These are phyloP conservation scores for Lagenidium giganteum DNA, from an alignment of 352 stramenopile genomes.

Conservation along the genomic window DNA sequence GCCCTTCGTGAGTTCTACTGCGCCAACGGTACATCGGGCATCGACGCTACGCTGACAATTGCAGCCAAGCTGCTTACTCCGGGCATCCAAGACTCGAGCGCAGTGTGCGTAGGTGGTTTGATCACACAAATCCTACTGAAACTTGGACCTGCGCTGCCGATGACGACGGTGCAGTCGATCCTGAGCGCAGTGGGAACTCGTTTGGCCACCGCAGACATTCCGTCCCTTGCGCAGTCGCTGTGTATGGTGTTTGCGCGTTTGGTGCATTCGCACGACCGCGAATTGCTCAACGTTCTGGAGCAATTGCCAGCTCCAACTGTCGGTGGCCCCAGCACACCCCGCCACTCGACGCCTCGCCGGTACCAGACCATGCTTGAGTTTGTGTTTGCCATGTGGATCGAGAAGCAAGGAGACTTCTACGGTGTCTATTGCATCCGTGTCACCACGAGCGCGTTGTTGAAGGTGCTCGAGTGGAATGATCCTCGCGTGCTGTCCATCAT, in stretches of 20 bases:
- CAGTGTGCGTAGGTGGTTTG: constrained; percentile 65
- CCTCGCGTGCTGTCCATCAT: constrained; percentile 56
- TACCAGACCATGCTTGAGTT: constrained; percentile 62
- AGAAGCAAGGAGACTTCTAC: constrained; percentile 82
- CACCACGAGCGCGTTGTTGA: constrained; percentile 67
- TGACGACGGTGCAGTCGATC: constrained; percentile 68
- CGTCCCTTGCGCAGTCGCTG: constrained; percentile 72
- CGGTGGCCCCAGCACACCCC: too few species aligned
- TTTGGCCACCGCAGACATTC: constrained; percentile 56
- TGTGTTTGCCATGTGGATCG: constrained; percentile 78
- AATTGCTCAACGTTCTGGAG: constrained; percentile 69
- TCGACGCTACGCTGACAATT: constrained; percentile 66
- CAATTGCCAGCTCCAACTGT: constrained; percentile 45
- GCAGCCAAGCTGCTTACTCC: constrained; percentile 68
- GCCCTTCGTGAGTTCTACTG: constrained; percentile 43
- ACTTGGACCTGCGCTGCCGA: constrained; percentile 45
- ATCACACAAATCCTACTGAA: constrained; percentile 82
- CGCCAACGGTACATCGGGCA: constrained; percentile 31
- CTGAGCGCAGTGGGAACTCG: constrained; percentile 59
- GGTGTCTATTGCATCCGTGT: constrained; percentile 82
- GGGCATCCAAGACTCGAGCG: constrained; percentile 60
- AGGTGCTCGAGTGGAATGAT: constrained; percentile 74
- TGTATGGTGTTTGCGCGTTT: constrained; percentile 82
- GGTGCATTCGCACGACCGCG: constrained; percentile 58
- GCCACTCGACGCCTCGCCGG: too few species aligned